Percentiles rank a stretch among this genome's conserved stretches.
phyloP scores from a whole-genome alignment of 2,329 filamentous ascomycete genomes.

The Fusarium camptoceras region DNA sequence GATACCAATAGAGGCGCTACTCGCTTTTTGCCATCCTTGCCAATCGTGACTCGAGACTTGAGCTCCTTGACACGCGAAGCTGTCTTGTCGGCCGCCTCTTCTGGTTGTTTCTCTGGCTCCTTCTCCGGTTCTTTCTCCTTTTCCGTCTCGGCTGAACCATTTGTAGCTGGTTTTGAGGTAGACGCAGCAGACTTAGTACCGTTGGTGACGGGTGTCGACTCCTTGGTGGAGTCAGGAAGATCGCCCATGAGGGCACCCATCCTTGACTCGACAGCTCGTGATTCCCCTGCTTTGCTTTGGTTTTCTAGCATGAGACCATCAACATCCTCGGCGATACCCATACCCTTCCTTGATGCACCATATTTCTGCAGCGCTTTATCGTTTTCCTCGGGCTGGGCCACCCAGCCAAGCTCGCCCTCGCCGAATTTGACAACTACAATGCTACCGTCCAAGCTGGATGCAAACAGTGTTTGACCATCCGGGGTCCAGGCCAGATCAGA shows the following conservation, averaged over 20 bases:
- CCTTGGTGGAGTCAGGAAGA: slow-evolving; percentile 67
- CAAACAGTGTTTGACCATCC: slow-evolving; percentile 87
- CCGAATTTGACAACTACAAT: slow-evolving; percentile 87
- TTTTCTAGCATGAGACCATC: slow-evolving; percentile 90
- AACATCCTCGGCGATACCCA: slow-evolving; percentile 92
- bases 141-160: slow-evolving; percentile 53
- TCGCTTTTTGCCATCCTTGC: slow-evolving; percentile 96
- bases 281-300: slow-evolving; percentile 89
- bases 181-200: slow-evolving; percentile 59
- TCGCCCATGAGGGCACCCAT: slow-evolving; percentile 99
- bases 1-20: slow-evolving; percentile 93
- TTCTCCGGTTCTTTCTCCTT: slow-evolving; percentile 53
- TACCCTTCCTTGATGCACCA: slow-evolving; percentile 85
- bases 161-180: slow-evolving; percentile 55
- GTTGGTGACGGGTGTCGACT: slow-evolving; percentile 60
- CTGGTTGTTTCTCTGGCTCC: slow-evolving; percentile 53
- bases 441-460: slow-evolving; percentile 88
- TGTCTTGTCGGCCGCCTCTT: slow-evolving; percentile 65
- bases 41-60: slow-evolving; percentile 93
- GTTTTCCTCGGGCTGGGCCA: slow-evolving; percentile 87
- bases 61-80: slow-evolving; percentile 69
- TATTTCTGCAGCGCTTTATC: slow-evolving; percentile 94
- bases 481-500: slow-evolving; percentile 95
- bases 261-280: slow-evolving; percentile 88
- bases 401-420: slow-evolving; percentile 88